Evolutionary conservation across 73 alveolate species (phyloP), one percentile per base, ranked within the genome.

Genomic region (Paramecium sonneborni): DNA sequence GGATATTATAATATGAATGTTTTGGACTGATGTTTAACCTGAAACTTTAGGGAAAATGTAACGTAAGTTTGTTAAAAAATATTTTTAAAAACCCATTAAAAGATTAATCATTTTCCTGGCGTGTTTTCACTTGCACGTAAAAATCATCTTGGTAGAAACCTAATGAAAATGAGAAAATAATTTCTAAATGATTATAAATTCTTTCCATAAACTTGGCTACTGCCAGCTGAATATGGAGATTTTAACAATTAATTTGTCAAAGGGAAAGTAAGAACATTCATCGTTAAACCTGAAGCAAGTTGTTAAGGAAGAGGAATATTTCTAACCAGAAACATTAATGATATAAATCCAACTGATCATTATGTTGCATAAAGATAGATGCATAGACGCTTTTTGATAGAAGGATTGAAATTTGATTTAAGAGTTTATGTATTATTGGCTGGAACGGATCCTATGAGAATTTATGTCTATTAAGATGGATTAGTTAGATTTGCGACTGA

Each of bases 221-320:
- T 96, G 15, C 98, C 98, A 20, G 93, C 92, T 43, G 98, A 91
- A 32, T 69, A 68, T 68, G 82, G 92, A 30, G 95, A 95, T 23
- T 84, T 92, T 20, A 93, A 85, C 82, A 69, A 28, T 28, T 55
- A 94, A 72, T 74, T 88, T 48, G 86, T 69, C 11, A 70, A 86
- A 44, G 92, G 93, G 41, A 93, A 93, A 41, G 85, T 87, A 55
- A 93, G 85, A 85, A 88, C 92, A 44, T 97, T 95, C 96, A 96
- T 97, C 12, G 98, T 97, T 11, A 97, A 97, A 87, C 99, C 99
- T 1, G 99, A 97, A 35, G 98, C 98, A 28, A 92, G 96, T 86
- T 94, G 98, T 58, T 85, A 98, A 48, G 99, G 99, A 9, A 97
- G 96, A 96, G 99, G 99, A 14, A 97, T 97, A 21, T 97, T 97